phyloP scores from a whole-genome alignment of 2,329 filamentous ascomycete genomes.

The Xylariaceae sp. region DNA sequence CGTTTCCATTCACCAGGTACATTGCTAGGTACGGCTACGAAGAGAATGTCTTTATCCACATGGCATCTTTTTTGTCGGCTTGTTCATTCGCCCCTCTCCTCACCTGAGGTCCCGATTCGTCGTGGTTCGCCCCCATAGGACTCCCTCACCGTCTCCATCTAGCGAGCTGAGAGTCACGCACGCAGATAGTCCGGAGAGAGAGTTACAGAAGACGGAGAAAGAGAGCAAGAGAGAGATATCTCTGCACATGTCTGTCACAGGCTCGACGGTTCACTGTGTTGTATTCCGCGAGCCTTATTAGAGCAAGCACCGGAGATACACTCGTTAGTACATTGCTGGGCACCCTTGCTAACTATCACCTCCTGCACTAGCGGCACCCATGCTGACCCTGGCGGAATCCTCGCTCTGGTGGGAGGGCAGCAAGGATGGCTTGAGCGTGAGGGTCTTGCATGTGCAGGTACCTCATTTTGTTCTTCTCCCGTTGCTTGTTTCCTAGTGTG shows the following conservation, averaged over 20 bases:
- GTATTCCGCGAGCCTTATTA: conserved; percentile 16
- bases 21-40: conserved; percentile 23
- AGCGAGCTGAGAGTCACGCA: conserved; percentile 11
- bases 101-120: conserved; percentile 1
- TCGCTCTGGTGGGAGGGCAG: conserved; percentile 9
- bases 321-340: conserved; percentile 4
- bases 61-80: conserved; percentile 10
- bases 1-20: conserved; percentile 25
- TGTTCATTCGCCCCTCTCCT: conserved; percentile 22
- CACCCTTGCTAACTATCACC: conserved; percentile 12
- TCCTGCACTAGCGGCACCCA: conserved; percentile 21
- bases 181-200: not conserved
- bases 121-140: conserved; percentile 10
- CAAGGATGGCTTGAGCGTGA: conserved; percentile 12
- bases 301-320: conserved; percentile 6
- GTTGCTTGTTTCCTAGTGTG: conserved; percentile 19
- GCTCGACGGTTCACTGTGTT: conserved; percentile 10
- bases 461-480: conserved; percentile 8
- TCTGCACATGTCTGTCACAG: not conserved
- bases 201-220: not conserved
- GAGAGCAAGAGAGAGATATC: not conserved
- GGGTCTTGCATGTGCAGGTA: conserved; percentile 26
- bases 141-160: conserved; percentile 32
- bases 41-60: conserved; percentile 21
- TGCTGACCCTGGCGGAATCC: conserved; percentile 19